Evolutionary conservation across 352 stramenopile species (phyloP).

Genomic region (Phytopythium litorale): DNA sequence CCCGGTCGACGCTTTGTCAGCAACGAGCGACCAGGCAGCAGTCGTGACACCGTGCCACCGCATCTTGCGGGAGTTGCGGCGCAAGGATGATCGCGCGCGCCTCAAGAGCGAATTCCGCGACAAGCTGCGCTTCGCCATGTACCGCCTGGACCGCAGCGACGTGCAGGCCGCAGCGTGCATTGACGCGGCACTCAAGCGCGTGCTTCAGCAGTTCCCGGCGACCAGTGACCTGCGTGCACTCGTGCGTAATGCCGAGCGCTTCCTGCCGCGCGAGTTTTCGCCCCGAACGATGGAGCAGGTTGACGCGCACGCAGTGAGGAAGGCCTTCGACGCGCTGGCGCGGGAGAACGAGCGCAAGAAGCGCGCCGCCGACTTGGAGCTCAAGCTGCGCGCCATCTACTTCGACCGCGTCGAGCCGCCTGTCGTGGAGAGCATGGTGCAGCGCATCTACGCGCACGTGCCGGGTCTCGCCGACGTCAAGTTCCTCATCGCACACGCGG

Average conservation of each 20-base stretch:
- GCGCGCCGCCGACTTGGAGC: slow-evolving; percentile 77
- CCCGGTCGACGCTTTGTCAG: not conserved
- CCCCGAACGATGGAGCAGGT: slow-evolving; percentile 14
- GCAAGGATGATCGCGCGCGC: slow-evolving; percentile 57
- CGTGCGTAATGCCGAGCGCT: slow-evolving; percentile 74
- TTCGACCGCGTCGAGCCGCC: slow-evolving; percentile 85
- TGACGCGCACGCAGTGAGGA: not conserved
- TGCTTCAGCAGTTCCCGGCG: slow-evolving; percentile 59
- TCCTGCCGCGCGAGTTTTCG: slow-evolving; percentile 67
- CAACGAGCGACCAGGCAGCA: not conserved
- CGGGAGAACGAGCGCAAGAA: slow-evolving; percentile 71
- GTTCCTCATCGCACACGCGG: slow-evolving; percentile 77
- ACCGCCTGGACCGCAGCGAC: slow-evolving; percentile 49
- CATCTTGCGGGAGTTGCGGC: slow-evolving; percentile 48
- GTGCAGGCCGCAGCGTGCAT: slow-evolving; percentile 15
- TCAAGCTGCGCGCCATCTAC: slow-evolving; percentile 89
- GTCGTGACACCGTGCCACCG: slow-evolving; percentile 31
- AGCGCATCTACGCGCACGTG: slow-evolving; percentile 78
- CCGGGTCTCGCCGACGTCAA: slow-evolving; percentile 68
- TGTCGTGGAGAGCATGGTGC: slow-evolving; percentile 74
- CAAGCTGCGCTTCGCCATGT: slow-evolving; percentile 50
- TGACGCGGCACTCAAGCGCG: slow-evolving; percentile 33
- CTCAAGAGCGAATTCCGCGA: slow-evolving; percentile 60
- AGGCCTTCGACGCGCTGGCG: slow-evolving; percentile 36
- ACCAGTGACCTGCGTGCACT: slow-evolving; percentile 72